Conservation (phyloP, 768 basidiomycete genomes). For the Antrodiella citrinella region DNA sequence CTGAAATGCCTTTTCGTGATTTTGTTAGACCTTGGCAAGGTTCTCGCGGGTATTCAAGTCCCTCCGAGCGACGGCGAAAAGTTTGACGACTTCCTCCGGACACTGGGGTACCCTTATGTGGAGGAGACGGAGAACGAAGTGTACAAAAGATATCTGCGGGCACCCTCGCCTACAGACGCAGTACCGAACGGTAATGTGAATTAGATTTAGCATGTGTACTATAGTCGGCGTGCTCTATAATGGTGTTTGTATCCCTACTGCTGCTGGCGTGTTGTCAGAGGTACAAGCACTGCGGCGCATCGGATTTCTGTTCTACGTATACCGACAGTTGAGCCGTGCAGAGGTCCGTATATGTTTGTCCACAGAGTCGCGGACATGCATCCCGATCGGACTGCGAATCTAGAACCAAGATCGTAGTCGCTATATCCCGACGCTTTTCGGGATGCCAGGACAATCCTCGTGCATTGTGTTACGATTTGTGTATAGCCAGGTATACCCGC, state of each 20-base stretch:
- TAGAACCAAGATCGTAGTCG: too few species aligned
- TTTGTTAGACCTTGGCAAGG: constrained; percentile 78
- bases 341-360: too few species aligned
- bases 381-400: too few species aligned
- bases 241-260: not conserved
- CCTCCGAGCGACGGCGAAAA: constrained; percentile 55
- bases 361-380: too few species aligned
- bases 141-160: constrained; percentile 60
- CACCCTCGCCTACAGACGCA: not conserved
- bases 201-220: not conserved
- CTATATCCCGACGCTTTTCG: too few species aligned
- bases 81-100: constrained; percentile 69
- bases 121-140: constrained; percentile 91
- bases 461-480: too few species aligned
- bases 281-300: too few species aligned
- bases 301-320: too few species aligned
- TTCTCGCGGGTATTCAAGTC: constrained; percentile 91
- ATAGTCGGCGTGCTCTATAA: not conserved
- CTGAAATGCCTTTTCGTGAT: not conserved
- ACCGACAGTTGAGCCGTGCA: too few species aligned
- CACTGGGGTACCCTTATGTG: constrained; percentile 79
- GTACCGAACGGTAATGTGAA: not conserved
- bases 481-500: too few species aligned
- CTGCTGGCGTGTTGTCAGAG: too few species aligned
- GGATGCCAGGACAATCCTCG: too few species aligned